Conservation (phyloP, 2,329 filamentous ascomycete species). For the Calonectria leucothoes region DNA sequence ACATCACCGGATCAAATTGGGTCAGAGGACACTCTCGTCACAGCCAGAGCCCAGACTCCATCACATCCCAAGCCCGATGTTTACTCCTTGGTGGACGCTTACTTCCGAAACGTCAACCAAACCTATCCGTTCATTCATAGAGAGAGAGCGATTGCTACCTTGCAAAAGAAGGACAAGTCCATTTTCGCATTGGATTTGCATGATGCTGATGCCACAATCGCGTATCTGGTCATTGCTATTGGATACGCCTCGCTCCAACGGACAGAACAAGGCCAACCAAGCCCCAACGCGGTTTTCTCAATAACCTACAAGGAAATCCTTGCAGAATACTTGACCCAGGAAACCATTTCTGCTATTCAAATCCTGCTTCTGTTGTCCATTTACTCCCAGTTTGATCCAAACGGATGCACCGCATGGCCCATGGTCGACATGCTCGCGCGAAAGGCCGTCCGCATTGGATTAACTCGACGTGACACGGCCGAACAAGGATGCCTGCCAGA, state of each 20-base stretch:
- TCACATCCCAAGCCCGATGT: background rate
- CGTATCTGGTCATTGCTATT: conserved; percentile 56
- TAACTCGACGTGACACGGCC: conserved; percentile 41
- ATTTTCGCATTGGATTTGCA: conserved; percentile 32
- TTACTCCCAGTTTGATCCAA: conserved; percentile 54
- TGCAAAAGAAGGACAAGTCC: conserved; percentile 41
- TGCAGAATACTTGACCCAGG: conserved; percentile 47
- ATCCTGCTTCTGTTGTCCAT: conserved; percentile 52
- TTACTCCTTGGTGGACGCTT: conserved; percentile 49
- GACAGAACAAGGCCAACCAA: conserved; percentile 48
- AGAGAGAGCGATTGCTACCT: conserved; percentile 41
- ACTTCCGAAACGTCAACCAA: conserved; percentile 54
- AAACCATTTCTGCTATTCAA: conserved; percentile 49
- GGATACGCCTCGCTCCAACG: conserved; percentile 54
- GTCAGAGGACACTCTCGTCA: background rate
- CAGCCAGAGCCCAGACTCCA: background rate
- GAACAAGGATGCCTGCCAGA: conserved; percentile 35
- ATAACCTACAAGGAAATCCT: conserved; percentile 50
- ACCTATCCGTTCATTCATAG: conserved; percentile 56
- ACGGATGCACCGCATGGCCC: conserved; percentile 48
- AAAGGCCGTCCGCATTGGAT: conserved; percentile 48
- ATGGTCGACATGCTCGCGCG: conserved; percentile 50
- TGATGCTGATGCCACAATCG: conserved; percentile 36
- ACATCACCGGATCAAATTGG: background rate
- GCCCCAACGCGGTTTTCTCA: conserved; percentile 42